phyloP scores from a whole-genome alignment of 176 grass and related monocot genomes.

The Carex parvula region DNA sequence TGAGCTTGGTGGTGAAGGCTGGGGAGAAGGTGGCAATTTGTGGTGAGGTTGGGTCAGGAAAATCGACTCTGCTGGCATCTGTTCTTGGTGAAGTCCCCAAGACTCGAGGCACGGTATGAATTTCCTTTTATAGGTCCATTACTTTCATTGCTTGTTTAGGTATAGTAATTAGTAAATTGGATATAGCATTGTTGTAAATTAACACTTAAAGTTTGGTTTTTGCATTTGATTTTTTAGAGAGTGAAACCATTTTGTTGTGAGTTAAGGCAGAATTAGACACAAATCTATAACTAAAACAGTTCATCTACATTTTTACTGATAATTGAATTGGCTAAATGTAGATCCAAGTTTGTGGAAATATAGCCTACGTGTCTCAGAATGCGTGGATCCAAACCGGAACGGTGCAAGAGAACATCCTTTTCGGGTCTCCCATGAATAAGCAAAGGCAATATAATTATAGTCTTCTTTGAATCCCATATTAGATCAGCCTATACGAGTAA shows the following conservation, averaged over 20 bases:
- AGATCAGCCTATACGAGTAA: not conserved
- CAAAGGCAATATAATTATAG: constrained; percentile 34
- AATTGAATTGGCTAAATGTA: constrained; percentile 29
- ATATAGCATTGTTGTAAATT: not conserved
- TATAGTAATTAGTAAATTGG: not conserved
- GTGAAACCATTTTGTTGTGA: not conserved
- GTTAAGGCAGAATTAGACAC: not conserved
- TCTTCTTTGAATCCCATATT: not conserved
- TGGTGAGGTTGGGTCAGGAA: constrained; percentile 93
- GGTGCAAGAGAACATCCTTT: constrained; percentile 84
- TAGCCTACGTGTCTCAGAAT: constrained; percentile 85
- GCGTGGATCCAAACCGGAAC: constrained; percentile 94
- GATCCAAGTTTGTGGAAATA: constrained; percentile 75
- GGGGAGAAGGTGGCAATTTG: constrained; percentile 88
- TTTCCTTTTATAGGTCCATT: not conserved
- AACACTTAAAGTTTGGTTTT: not conserved
- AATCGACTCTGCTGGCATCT: constrained; percentile 81
- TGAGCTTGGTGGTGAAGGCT: constrained; percentile 55
- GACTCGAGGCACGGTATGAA: constrained; percentile 61
- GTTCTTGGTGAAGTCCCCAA: constrained; percentile 70
- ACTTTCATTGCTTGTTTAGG: not conserved
- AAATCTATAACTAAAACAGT: not conserved
- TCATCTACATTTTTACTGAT: not conserved
- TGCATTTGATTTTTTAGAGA: not conserved
- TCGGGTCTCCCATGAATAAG: constrained; percentile 57